A percentile compares a stretch with the other conserved stretches of the same genome.
Evolutionary conservation across 345 rosid genomes (phyloP).

Genomic region (Populus euphratica): DNA sequence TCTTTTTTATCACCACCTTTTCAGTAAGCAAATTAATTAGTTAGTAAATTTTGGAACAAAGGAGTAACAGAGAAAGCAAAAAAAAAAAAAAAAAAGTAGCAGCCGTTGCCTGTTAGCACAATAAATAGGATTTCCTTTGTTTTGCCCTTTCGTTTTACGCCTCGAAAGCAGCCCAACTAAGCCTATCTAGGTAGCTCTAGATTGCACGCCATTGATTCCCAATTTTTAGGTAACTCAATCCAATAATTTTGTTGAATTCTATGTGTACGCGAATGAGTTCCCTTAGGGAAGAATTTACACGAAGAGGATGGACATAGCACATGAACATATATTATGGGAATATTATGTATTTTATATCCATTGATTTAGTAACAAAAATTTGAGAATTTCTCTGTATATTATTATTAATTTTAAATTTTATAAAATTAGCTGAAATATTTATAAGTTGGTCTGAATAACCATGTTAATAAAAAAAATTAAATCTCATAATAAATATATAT

Average conservation of each 20-base stretch:
- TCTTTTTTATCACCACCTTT: background rate
- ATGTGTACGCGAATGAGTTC: background rate
- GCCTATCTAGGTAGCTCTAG: background rate
- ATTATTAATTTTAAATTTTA: no score
- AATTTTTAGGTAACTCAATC: background rate
- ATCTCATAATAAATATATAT: rapidly evolving
- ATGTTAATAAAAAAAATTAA: no score
- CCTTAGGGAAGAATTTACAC: background rate
- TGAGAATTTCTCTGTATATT: no score
- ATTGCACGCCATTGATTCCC: background rate
- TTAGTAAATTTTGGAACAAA: background rate
- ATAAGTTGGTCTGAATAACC: rapidly evolving
- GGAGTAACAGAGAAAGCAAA: background rate
- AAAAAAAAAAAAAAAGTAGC: background rate
- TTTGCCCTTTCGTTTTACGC: background rate
- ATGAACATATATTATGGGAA: no score
- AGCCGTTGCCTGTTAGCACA: background rate
- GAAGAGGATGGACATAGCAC: no score
- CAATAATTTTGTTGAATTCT: background rate
- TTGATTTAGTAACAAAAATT: no score
- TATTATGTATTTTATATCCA: no score
- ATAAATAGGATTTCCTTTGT: background rate
- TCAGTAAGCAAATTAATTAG: background rate
- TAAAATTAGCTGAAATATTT: rapidly evolving
- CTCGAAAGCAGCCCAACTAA: background rate